Evolutionary conservation across 2,329 filamentous ascomycete species (phyloP), one percentile per base, ranked within the genome.

Genomic region (Colletotrichum costaricense): DNA sequence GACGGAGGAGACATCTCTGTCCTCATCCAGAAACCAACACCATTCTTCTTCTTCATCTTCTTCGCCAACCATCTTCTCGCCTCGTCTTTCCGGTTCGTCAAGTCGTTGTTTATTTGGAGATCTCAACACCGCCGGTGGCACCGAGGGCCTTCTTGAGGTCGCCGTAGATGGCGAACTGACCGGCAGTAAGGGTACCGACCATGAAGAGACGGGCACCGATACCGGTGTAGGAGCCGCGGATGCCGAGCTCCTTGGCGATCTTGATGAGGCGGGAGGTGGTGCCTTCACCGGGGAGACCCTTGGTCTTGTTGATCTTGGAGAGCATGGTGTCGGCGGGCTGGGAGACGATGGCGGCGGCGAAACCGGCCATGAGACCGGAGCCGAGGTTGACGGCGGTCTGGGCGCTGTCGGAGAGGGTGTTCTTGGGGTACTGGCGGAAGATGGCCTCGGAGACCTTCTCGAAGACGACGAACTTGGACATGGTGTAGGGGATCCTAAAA

Each of bases 271-370:
- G 93, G 84, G 88, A 89, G 82, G 90, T 90, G 80, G 93, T 97
- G 81, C 94, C 91, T 88, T 97, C 94, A 88, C 94, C 94, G 77
- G 94, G 94, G 74, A 91, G 88, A 86, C 94, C 94, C 89, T 94
- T 92, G 86, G 93, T 94, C 93, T 97, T 97, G 93, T 97, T 97
- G 90, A 97, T 97, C 91, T 96, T 97, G 87, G 91, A 93, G 77
- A 97, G 92, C 94, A 97, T 97, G 82, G 94, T 97, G 85, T 97
- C 94, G 83, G 94, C 94, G 79, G 94, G 94, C 88, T 97, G 94
- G 76, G 94, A 97, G 83, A 97, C 90, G 79, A 96, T 83, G 82
- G 94, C 94, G 79, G 94, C 94, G 80, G 94, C 94, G 87, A 97
- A 95, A 93, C 94, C 84, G 76, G 84, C 84, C 75, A 85, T 81